These are phyloP conservation scores for Davidsoniella eucalypti DNA, from an alignment of 2,329 filamentous ascomycete species.

Conservation along the genomic window DNA sequence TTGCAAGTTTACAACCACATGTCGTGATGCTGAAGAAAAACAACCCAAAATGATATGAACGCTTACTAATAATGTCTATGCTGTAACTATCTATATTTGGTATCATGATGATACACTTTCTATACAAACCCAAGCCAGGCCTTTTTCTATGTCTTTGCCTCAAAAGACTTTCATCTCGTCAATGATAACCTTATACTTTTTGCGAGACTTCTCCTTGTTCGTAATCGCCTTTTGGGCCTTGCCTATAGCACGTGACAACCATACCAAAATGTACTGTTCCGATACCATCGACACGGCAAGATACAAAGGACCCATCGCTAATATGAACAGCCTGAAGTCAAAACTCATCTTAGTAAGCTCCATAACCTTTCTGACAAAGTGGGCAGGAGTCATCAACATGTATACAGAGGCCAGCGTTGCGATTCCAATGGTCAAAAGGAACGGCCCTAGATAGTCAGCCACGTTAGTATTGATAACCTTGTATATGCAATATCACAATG, in stretches of 20 bases:
- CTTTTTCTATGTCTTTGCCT: too few relatives aligned
- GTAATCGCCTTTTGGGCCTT: conserved; percentile 39
- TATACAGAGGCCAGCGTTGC: conserved; percentile 54
- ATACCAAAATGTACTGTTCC: conserved; percentile 55
- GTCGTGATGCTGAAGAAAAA: too few relatives aligned
- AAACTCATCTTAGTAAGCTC: conserved; percentile 63
- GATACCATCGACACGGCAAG: conserved; percentile 52
- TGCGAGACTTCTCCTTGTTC: conserved; percentile 55
- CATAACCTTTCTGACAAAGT: conserved; percentile 60
- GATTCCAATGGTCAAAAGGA: conserved; percentile 58
- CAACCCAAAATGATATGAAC: too few relatives aligned
- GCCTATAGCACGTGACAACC: conserved; percentile 52
- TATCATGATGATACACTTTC: too few relatives aligned
- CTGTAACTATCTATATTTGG: too few relatives aligned
- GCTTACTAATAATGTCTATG: too few relatives aligned
- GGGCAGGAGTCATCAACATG: conserved; percentile 62
- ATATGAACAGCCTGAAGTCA: conserved; percentile 56
- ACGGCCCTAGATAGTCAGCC: conserved; percentile 46
- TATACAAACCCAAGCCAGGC: too few relatives aligned
- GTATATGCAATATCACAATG: background rate
- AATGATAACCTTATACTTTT: conserved; percentile 69
- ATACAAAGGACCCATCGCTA: conserved; percentile 53
- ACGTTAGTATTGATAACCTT: background rate
- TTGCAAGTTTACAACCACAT: too few relatives aligned
- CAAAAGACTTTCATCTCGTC: conserved; percentile 28